phyloP scores from a whole-genome alignment of 495 filamentous ascomycete species.

The Annulohypoxylon stygium region DNA sequence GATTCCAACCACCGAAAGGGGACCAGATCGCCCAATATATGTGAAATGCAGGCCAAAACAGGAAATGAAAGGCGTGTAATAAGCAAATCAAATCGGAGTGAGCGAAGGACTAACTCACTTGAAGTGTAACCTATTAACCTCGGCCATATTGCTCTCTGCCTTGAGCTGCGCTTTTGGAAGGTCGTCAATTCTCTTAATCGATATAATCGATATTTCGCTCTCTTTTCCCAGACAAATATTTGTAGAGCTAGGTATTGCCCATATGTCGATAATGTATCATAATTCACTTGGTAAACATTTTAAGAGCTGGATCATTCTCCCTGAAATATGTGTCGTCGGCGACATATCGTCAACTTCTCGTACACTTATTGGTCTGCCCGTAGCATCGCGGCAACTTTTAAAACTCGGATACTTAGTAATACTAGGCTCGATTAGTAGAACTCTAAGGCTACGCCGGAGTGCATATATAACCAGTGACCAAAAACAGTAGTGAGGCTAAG shows the following conservation, averaged over 20 bases:
- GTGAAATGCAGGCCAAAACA: slow-evolving; percentile 12
- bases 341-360: slow-evolving; percentile 45
- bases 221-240: not conserved
- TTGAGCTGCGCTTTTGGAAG: not conserved
- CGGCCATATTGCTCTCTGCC: slow-evolving; percentile 39
- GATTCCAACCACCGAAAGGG: slow-evolving; percentile 11
- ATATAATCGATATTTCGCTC: not conserved
- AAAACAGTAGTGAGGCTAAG: not conserved
- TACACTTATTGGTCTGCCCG: slow-evolving; percentile 34
- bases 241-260: not conserved
- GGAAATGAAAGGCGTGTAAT: slow-evolving; percentile 24
- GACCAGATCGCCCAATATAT: slow-evolving; percentile 23
- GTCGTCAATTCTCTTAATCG: not conserved
- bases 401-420: slow-evolving; percentile 14
- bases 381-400: slow-evolving; percentile 39
- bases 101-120: slow-evolving; percentile 52
- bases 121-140: slow-evolving; percentile 60
- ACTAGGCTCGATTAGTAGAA: slow-evolving; percentile 14
- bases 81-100: slow-evolving; percentile 18
- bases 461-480: slow-evolving; percentile 12
- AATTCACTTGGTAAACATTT: not conserved
- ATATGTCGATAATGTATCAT: not conserved
- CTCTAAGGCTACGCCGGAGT: slow-evolving; percentile 23
- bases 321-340: slow-evolving; percentile 24
- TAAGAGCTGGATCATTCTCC: not conserved